Evolutionary conservation across 176 grass and related monocot genomes (phyloP), one percentile per base, ranked within the genome.

Genomic region (Bolboschoenus planiculmis): DNA sequence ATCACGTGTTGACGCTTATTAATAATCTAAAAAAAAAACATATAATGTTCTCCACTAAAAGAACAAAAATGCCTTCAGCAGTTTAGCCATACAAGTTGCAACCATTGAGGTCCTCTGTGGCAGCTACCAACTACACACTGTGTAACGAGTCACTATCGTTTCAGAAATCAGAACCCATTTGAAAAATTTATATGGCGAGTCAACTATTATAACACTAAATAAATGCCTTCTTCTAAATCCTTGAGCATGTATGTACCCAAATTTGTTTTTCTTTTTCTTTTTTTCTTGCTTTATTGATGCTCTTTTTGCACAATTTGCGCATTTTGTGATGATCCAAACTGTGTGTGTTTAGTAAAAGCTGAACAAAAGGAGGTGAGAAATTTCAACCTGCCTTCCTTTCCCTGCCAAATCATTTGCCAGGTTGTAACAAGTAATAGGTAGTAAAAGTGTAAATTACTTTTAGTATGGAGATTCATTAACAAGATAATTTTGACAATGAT

Each of bases 1-100:
- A 82, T 82, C 20, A 81, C 59, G 79, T 81, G 79, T 82, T 82
- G 79, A 82, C 79, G 14, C 79, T 82, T 64, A 43, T 14, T 81
- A 81, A 63, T 31, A 43, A 63, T 62, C 57, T 18, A 7, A 42
- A 18, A 7, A 42, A 18, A 57, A 26, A 1, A 4, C 21, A 64
- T 44, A 46, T 82, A 58, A 82, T 65, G 57, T 57, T 82, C 79
- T 47, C 57, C 57, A 82, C 79, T 40, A 37, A 80, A 56, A 56
- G 11, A 80, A 10, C 20, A 60, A 36, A 80, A 80, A 56, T 61
- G 72, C 14, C 46, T 16, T 6, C 6, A 76, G 26, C n/a, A n/a
- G n/a, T n/a, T n/a, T n/a, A n/a, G n/a, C 44, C 13, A 70, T n/a
- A 13, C 30, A 34, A 64, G n/a, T n/a, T n/a, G n/a, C n/a, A n/a